phyloP scores from a whole-genome alignment of 2,329 filamentous ascomycete species.

The Pseudocercospora musae region DNA sequence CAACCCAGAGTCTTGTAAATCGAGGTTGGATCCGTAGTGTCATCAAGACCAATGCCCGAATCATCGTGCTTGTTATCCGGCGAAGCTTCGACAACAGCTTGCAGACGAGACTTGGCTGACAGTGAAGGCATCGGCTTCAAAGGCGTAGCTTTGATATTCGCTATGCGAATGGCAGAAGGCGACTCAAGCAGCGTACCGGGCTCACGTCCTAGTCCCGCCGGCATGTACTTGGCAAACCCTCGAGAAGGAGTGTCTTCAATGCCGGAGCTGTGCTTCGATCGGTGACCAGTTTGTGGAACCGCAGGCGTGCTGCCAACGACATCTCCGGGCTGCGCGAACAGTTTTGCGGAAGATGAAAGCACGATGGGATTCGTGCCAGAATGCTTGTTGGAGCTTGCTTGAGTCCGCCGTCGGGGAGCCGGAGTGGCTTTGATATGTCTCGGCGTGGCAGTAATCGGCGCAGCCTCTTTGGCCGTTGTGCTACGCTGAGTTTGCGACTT shows the following conservation, averaged over 20 bases:
- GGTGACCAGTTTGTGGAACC: constrained; percentile 31
- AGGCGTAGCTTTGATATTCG: constrained; percentile 19
- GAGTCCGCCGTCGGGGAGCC: constrained; percentile 16
- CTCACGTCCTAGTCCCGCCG: constrained; percentile 16
- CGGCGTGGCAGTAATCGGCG: constrained; percentile 43
- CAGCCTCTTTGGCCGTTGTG: constrained; percentile 24
- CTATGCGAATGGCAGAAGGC: constrained; percentile 18
- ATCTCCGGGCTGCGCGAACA: constrained; percentile 21
- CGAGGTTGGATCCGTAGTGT: constrained; percentile 1
- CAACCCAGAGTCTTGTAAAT: constrained; percentile 47
- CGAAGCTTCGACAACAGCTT: background rate
- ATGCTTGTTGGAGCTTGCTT: constrained; percentile 28
- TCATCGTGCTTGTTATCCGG: constrained; percentile 4
- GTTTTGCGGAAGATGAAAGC: constrained; percentile 40
- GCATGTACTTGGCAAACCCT: constrained; percentile 35
- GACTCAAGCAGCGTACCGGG: constrained; percentile 28
- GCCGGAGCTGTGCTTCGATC: constrained; percentile 16
- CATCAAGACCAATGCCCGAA: constrained; percentile 6
- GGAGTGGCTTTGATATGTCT: constrained; percentile 34
- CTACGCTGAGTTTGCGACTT: constrained; percentile 25
- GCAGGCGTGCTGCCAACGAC: constrained; percentile 24
- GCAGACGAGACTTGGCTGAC: constrained; percentile 7
- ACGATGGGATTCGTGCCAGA: constrained; percentile 36
- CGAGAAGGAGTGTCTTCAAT: constrained; percentile 45
- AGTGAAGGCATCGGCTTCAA: constrained; percentile 19